Percentiles rank a stretch among this genome's conserved stretches.
phyloP scores from a whole-genome alignment of 179 eudicot genomes.

The Camellia oleifera region DNA sequence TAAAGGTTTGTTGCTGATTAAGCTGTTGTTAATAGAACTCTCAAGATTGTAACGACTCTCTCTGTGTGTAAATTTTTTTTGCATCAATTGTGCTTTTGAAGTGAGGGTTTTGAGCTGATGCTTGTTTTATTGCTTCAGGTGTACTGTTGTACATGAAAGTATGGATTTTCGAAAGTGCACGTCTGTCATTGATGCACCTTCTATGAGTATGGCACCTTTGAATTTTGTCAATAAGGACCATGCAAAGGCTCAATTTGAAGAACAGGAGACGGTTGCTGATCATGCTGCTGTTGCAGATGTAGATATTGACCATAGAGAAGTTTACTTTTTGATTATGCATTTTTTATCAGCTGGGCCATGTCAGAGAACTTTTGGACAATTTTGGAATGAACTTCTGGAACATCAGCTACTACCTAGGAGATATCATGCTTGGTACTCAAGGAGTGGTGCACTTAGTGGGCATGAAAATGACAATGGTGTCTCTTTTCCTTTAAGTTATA shows the following conservation, averaged over 20 bases:
- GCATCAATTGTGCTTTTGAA: constrained; percentile 5
- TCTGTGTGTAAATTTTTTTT: not conserved
- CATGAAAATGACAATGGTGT: constrained; percentile 60
- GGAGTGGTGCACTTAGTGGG: constrained; percentile 51
- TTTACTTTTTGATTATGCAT: constrained; percentile 85
- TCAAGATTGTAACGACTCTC: no score
- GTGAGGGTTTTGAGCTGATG: constrained; percentile 11
- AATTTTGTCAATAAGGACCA: constrained; percentile 38
- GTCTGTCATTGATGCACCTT: constrained; percentile 31
- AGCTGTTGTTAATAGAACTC: no score
- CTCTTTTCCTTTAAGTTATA: constrained; percentile 73
- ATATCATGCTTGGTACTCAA: constrained; percentile 96
- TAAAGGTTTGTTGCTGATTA: not conserved
- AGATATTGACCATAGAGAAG: constrained; percentile 81
- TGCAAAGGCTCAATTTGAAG: constrained; percentile 41
- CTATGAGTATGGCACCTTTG: constrained; percentile 34
- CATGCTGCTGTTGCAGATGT: constrained; percentile 44
- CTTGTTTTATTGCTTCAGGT: constrained; percentile 43
- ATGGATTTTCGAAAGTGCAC: constrained; percentile 62
- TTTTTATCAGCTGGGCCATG: constrained; percentile 90
- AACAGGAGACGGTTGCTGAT: constrained; percentile 34
- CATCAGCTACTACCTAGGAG: constrained; percentile 92
- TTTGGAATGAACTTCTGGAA: constrained; percentile 69
- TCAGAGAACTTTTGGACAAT: constrained; percentile 57
- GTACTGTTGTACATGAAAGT: constrained; percentile 20